Conservation (phyloP, 1,284 basidiomycete species). For the Somion occarium region DNA sequence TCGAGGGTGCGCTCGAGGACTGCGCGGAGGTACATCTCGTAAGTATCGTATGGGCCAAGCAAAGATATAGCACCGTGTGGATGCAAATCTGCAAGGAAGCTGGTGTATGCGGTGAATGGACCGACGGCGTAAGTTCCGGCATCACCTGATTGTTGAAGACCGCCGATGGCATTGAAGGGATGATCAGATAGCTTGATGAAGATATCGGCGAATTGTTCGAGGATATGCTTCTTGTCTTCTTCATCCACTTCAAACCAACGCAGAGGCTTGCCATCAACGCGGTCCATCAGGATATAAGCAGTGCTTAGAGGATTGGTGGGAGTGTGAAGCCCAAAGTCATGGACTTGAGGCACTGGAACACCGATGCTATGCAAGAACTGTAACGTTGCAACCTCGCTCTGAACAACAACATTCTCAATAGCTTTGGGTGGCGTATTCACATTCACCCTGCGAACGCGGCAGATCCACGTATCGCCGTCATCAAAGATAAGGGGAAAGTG, state of each 20-base stretch:
- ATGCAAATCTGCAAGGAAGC: background rate
- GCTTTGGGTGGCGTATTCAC: constrained; percentile 5
- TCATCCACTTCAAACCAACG: background rate
- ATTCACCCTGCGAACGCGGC: constrained; percentile 11
- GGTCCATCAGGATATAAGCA: constrained; percentile 15
- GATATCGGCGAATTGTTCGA: constrained; percentile 15
- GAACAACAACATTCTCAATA: constrained; percentile 6
- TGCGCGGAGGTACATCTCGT: constrained; percentile 2
- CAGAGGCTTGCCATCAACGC: constrained; percentile 3
- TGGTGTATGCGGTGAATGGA: background rate
- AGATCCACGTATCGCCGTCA: constrained; percentile 13
- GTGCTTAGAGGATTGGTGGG: constrained; percentile 7
- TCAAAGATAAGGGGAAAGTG: constrained; percentile 12
- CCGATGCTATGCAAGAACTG: constrained; percentile 9
- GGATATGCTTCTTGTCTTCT: constrained; percentile 8
- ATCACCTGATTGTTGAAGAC: background rate
- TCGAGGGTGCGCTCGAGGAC: constrained; percentile 4
- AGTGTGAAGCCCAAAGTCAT: constrained; percentile 5
- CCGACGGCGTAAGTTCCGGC: background rate
- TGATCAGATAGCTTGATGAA: constrained; percentile 7
- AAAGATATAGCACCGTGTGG: constrained; percentile 3
- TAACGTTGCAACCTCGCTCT: constrained; percentile 14
- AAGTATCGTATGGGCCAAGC: constrained; percentile 10
- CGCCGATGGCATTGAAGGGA: constrained; percentile 13
- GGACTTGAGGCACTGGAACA: constrained; percentile 10